A percentile compares a stretch with the other conserved stretches of the same genome.
These are phyloP conservation scores for Kingdonia uniflora DNA, from an alignment of 164 flowering plant species.

Conservation along the genomic window DNA sequence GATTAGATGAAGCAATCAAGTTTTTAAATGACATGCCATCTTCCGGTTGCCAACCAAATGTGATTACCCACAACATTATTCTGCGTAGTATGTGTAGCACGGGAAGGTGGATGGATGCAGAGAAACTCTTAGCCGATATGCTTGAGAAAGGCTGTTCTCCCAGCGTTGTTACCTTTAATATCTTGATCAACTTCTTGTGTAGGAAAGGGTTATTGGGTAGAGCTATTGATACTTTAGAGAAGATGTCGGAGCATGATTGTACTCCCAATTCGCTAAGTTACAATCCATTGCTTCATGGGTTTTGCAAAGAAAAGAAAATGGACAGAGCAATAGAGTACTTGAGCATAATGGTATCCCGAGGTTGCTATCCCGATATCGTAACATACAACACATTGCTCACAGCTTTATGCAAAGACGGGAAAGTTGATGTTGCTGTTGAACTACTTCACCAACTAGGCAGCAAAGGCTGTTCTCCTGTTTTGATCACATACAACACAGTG, in stretches of 20 bases:
- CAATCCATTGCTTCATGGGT: conserved; percentile 78
- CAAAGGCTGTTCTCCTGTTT: conserved; percentile 72
- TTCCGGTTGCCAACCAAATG: conserved; percentile 77
- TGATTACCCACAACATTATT: conserved; percentile 70
- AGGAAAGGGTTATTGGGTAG: conserved; percentile 65
- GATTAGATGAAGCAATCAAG: conserved; percentile 69
- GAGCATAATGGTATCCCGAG: conserved; percentile 66
- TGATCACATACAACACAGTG: conserved; percentile 83
- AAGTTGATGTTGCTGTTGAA: conserved; percentile 71
- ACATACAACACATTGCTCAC: conserved; percentile 85
- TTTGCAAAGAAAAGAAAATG: conserved; percentile 89
- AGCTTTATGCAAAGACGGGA: conserved; percentile 82
- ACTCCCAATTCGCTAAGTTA: conserved; percentile 78
- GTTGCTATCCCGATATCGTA: conserved; percentile 86
- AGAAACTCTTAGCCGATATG: conserved; percentile 66
- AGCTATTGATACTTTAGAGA: conserved; percentile 74
- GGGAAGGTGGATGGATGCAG: conserved; percentile 91
- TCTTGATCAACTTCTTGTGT: conserved; percentile 71
- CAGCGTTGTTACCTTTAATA: conserved; percentile 85
- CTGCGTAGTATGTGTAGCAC: conserved; percentile 78
- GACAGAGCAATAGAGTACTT: conserved; percentile 73
- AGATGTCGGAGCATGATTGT: conserved; percentile 80
- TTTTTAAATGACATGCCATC: conserved; percentile 55
- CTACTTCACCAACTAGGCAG: conserved; percentile 55
- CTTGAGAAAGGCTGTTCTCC: conserved; percentile 62